These are phyloP conservation scores for Phanerochaete carnosa DNA, from an alignment of 768 basidiomycete genomes.

Conservation along the genomic window DNA sequence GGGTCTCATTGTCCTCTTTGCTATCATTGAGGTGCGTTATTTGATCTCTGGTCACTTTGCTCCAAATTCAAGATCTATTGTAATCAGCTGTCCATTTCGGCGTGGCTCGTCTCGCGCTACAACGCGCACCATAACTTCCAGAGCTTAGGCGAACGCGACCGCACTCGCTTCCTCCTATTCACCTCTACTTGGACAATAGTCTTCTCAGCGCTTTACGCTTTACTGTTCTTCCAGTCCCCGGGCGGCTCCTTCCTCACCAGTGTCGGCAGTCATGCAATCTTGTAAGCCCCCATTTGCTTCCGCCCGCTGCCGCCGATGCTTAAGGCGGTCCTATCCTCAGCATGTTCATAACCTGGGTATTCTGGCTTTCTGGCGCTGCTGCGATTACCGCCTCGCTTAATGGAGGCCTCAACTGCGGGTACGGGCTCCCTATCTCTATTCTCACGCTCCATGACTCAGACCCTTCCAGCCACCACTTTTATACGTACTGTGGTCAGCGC, in stretches of 20 bases:
- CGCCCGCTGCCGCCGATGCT: neutral
- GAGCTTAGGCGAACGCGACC: constrained; percentile 48
- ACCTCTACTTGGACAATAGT: constrained; percentile 69
- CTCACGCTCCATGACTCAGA: neutral
- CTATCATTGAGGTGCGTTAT: constrained; percentile 57
- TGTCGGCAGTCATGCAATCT: constrained; percentile 58
- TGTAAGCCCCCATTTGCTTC: constrained; percentile 40
- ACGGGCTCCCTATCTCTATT: constrained; percentile 21
- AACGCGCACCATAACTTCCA: constrained; percentile 52
- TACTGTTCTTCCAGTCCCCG: constrained; percentile 51
- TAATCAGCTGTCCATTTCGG: constrained; percentile 60
- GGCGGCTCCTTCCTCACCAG: constrained; percentile 51
- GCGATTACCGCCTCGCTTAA: constrained; percentile 63
- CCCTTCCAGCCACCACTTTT: constrained; percentile 34
- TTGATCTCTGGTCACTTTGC: too few species aligned
- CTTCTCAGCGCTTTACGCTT: constrained; percentile 46
- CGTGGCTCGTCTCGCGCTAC: constrained; percentile 67
- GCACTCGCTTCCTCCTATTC: constrained; percentile 68
- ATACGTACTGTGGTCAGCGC: constrained; percentile 70
- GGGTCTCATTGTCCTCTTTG: constrained; percentile 53
- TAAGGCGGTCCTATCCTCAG: constrained; percentile 31
- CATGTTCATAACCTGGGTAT: constrained; percentile 67
- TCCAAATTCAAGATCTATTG: too few species aligned
- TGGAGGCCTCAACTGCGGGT: constrained; percentile 71
- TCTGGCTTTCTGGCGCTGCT: constrained; percentile 75